Evolutionary conservation across 2,329 filamentous ascomycete species (phyloP), one percentile per base, ranked within the genome.

Genomic region (Hypoxylon sp.): DNA sequence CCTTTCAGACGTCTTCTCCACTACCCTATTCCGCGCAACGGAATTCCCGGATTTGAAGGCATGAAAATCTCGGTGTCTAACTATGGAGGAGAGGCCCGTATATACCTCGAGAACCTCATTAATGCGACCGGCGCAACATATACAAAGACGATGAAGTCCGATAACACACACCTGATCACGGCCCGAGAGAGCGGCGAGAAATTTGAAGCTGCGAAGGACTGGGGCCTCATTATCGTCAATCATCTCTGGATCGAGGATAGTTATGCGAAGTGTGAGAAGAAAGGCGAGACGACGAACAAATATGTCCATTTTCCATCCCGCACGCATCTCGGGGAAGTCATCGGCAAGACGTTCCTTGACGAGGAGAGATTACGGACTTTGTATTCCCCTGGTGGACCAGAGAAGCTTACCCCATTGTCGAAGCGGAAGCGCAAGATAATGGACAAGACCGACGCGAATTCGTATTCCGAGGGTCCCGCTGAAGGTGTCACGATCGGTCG

Each of bases 161-260:
- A 97, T 67, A 98, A 99, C 77, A 98, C 94, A 0, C 96, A 99
- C 79, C 86, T 99, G 0, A 91, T 99, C 73, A 97, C 95, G 0
- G 96, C 96, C 3, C 91, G 97, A 72, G 89, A 90, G 62, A 88
- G 89, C 60, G 96, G 95, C 74, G 96, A 98, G 75, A 99, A 99
- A 79, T 97, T 92, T 77, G 89, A 91, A 36, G 96, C 96, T 1
- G 96, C 96, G 0, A 87, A 88, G 65, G 96, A 98, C 79, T 99
- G 96, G 96, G 91, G 91, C 55, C 90, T 98, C 57, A 83, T 93
- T 60, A 91, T 97, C 72, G 83, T 97, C 72, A 99, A 98, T 77
- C 96, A 99, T 76, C 84, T 99, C 0, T 99, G 96, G 96, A 85
- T 99, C 46, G 96, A 99, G 78, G 96, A 99, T 75, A 96, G 93